Conservation (phyloP, 2,329 filamentous ascomycete species). For the Apiospora koreana region DNA sequence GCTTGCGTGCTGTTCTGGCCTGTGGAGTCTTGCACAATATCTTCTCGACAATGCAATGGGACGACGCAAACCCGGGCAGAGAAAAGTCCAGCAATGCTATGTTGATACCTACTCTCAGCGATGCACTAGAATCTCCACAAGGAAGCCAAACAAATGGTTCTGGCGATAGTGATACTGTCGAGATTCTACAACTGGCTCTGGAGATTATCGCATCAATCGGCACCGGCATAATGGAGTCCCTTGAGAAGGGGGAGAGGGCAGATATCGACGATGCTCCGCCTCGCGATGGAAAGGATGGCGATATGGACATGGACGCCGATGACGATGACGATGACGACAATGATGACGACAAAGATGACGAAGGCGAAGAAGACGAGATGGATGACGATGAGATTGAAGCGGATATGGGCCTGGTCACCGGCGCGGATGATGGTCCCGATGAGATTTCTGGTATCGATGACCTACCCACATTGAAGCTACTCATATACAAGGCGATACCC, state of each 20-base stretch:
- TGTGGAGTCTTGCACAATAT: slow-evolving; percentile 66
- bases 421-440: slow-evolving; percentile 44
- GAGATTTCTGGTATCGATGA: slow-evolving; percentile 49
- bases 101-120: slow-evolving; percentile 47
- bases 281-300: slow-evolving; percentile 39
- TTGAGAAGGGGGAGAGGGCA: slow-evolving; percentile 45
- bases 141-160: slow-evolving; percentile 32
- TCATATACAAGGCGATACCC: slow-evolving; percentile 47
- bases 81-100: slow-evolving; percentile 52
- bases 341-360: slow-evolving; percentile 36
- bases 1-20: slow-evolving; percentile 53
- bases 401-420: slow-evolving; percentile 67
- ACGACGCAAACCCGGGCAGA: slow-evolving; percentile 50
- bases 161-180: slow-evolving; percentile 42
- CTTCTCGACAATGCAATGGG: slow-evolving; percentile 55
- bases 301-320: slow-evolving; percentile 38
- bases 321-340: slow-evolving; percentile 37
- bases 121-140: slow-evolving; percentile 36
- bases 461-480: slow-evolving; percentile 53
- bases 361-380: slow-evolving; percentile 41
- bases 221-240: slow-evolving; percentile 55
- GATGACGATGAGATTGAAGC: slow-evolving; percentile 52
- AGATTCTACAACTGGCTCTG: slow-evolving; percentile 56
- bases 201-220: slow-evolving; percentile 67
- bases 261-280: slow-evolving; percentile 31